phyloP scores from a whole-genome alignment of 2,329 filamentous ascomycete species.

The Fusarium citri region DNA sequence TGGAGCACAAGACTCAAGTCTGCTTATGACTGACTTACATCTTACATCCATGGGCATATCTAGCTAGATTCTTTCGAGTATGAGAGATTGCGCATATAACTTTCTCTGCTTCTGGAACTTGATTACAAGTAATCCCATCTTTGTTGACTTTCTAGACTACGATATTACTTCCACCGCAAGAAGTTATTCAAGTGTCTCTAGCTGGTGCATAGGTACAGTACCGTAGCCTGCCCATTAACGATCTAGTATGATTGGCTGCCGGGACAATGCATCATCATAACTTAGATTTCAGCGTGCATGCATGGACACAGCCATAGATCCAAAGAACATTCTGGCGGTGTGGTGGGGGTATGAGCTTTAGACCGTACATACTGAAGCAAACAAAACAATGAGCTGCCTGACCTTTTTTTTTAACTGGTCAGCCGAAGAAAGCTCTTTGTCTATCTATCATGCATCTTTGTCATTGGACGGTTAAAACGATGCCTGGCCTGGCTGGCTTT shows the following conservation, averaged over 20 bases:
- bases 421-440: slow-evolving; percentile 10
- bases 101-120: background rate
- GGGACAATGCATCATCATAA: slow-evolving; percentile 1
- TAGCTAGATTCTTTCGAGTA: background rate
- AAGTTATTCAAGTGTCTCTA: no score
- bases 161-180: background rate
- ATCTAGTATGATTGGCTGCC: slow-evolving; percentile 6
- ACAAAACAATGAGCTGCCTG: slow-evolving; percentile 1
- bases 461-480: background rate
- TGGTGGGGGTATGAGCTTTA: slow-evolving; percentile 16
- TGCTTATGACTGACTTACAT: background rate
- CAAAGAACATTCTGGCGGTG: slow-evolving; percentile 19
- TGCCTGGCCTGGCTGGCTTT: background rate
- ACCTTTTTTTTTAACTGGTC: slow-evolving; percentile 9
- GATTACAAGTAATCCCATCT: background rate
- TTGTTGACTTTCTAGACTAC: background rate
- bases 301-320: background rate
- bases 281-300: slow-evolving; percentile 7
- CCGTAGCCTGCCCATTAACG: background rate
- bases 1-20: background rate
- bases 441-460: background rate
- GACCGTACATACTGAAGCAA: slow-evolving; percentile 2
- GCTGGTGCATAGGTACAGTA: background rate
- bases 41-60: background rate
- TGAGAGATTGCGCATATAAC: background rate